phyloP scores from a whole-genome alignment of 2,329 filamentous ascomycete genomes.

The Elsinoe necatrix region DNA sequence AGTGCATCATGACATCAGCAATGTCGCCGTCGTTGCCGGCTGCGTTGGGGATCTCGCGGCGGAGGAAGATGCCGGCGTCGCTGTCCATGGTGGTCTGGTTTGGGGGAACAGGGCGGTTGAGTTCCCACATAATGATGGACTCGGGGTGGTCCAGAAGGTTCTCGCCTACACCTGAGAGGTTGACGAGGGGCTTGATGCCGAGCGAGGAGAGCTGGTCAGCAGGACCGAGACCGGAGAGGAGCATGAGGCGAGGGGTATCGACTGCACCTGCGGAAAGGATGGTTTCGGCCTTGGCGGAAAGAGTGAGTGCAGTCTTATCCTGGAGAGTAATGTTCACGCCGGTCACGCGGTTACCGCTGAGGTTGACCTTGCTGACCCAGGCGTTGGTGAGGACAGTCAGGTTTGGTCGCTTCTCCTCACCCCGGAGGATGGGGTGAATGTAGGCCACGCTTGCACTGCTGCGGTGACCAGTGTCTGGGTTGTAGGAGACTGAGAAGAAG shows the following conservation, averaged over 20 bases:
- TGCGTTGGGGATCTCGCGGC: constrained; percentile 64
- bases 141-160: constrained; percentile 59
- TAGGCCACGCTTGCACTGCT: constrained; percentile 86
- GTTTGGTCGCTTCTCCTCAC: constrained; percentile 74
- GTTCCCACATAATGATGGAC: constrained; percentile 65
- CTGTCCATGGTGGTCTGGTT: constrained; percentile 89
- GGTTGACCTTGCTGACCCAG: constrained; percentile 75
- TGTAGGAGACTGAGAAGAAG: constrained; percentile 87
- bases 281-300: constrained; percentile 62
- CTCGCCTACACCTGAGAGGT: constrained; percentile 55
- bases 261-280: constrained; percentile 73
- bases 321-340: constrained; percentile 63
- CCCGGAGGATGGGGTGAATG: constrained; percentile 81
- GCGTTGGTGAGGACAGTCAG: constrained; percentile 79
- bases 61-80: constrained; percentile 80
- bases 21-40: constrained; percentile 62
- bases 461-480: constrained; percentile 75
- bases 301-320: constrained; percentile 46
- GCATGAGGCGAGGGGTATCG: constrained; percentile 64
- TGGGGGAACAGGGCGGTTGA: constrained; percentile 65
- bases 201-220: constrained; percentile 40
- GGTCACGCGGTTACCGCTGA: constrained; percentile 60
- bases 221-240: constrained; percentile 44
- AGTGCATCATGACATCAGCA: constrained; percentile 91
- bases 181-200: constrained; percentile 47